These are phyloP conservation scores for Coemansia sp. DNA, from an alignment of 192 early-diverging fungal genomes.

Conservation along the genomic window DNA sequence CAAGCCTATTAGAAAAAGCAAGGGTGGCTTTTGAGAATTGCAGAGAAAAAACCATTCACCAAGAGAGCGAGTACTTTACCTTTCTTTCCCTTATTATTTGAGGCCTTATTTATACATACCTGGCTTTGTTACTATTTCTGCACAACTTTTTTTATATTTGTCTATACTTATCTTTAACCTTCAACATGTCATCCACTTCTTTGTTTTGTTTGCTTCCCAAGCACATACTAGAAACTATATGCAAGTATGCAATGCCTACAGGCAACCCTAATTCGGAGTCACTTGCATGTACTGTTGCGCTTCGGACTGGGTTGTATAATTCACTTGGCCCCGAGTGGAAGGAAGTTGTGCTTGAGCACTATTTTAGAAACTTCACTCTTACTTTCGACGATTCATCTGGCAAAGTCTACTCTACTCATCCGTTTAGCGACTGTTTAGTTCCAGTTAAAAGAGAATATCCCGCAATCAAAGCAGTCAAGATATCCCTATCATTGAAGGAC, in stretches of 20 bases:
- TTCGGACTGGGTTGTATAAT: neutral
- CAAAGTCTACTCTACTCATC: neutral
- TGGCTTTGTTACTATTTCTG: neutral
- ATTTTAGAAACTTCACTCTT: neutral
- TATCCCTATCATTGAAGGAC: neutral
- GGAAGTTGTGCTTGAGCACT: neutral
- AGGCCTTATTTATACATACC: too few species aligned
- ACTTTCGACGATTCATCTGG: neutral
- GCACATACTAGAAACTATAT: neutral
- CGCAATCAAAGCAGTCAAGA: neutral
- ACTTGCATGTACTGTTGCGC: too few species aligned
- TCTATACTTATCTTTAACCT: neutral
- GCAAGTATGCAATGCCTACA: neutral
- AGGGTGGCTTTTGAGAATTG: too few species aligned
- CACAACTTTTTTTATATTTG: neutral
- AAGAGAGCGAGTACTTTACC: neutral
- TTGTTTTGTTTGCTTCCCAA: neutral
- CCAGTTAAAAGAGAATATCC: neutral
- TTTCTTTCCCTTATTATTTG: too few species aligned
- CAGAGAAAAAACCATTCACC: neutral
- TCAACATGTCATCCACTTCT: neutral
- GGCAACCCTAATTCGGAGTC: neutral
- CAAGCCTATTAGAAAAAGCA: too few species aligned
- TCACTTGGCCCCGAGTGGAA: neutral
- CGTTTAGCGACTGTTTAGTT: neutral